Evolutionary conservation across 257 asterid genomes (phyloP).

Genomic region (Apocynum venetum): DNA sequence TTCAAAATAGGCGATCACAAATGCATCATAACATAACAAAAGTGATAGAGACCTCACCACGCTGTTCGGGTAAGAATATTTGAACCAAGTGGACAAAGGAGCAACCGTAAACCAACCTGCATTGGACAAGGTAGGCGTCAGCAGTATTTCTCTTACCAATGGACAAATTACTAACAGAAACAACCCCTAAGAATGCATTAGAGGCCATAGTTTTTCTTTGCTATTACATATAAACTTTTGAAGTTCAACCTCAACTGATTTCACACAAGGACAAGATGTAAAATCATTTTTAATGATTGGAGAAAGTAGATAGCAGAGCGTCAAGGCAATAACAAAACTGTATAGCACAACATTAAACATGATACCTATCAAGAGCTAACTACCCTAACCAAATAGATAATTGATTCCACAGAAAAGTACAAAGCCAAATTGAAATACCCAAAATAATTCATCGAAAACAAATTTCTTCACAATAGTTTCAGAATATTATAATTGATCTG

Average conservation of each 20-base stretch:
- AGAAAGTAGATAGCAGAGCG: too few species aligned
- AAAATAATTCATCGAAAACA: not conserved
- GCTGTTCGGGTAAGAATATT: slow-evolving; percentile 78
- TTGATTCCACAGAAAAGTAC: not conserved
- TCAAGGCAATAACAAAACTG: not conserved
- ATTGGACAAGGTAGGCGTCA: slow-evolving; percentile 1
- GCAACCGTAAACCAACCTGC: slow-evolving; percentile 76
- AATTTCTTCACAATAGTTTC: not conserved
- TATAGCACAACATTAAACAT: too few species aligned
- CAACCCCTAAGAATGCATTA: too few species aligned
- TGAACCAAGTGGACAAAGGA: slow-evolving; percentile 70
- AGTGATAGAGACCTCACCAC: slow-evolving; percentile 48
- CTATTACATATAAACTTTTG: not conserved
- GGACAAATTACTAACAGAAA: not conserved
- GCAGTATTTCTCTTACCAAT: too few species aligned
- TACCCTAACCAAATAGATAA: not conserved
- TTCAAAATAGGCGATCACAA: not conserved
- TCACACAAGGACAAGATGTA: not conserved
- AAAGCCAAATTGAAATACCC: not conserved
- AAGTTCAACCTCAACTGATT: not conserved
- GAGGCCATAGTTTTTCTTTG: not conserved
- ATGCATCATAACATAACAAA: not conserved
- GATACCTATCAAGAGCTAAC: not conserved
- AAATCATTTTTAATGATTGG: not conserved
- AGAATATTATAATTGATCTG: not conserved